phyloP scores from a whole-genome alignment of 305 asterid genomes.

The Fraxinus platypoda region DNA sequence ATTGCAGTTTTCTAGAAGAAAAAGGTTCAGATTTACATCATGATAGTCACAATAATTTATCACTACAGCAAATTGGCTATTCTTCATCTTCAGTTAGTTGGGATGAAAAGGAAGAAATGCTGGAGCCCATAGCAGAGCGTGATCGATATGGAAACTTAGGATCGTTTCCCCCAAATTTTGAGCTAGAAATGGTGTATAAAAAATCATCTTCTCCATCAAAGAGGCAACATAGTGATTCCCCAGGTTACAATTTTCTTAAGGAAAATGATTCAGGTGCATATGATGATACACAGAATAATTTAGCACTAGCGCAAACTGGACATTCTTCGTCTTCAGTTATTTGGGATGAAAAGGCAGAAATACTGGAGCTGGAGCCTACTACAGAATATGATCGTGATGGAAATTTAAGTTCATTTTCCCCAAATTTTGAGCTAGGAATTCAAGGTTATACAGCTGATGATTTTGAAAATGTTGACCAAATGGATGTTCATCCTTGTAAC shows the following conservation, averaged over 20 bases:
- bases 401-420: constrained; percentile 37
- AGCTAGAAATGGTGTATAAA: constrained; percentile 29
- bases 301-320: constrained; percentile 50
- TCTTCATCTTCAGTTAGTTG: constrained; percentile 54
- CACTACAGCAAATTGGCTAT: constrained; percentile 49
- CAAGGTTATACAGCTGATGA: constrained; percentile 30
- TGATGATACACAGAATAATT: constrained; percentile 41
- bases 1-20: constrained; percentile 46
- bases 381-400: constrained; percentile 31
- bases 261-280: constrained; percentile 41
- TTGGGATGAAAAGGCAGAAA: constrained; percentile 57
- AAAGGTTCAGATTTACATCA: constrained; percentile 41
- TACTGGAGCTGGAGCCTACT: constrained; percentile 26
- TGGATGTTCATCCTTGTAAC: constrained; percentile 28
- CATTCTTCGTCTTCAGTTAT: constrained; percentile 51
- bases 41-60: constrained; percentile 38
- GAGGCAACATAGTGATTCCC: constrained; percentile 46
- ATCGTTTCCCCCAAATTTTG: constrained; percentile 36
- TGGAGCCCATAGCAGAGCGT: constrained; percentile 32
- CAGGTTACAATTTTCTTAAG: constrained; percentile 44
- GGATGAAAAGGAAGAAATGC: constrained; percentile 51
- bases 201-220: constrained; percentile 38
- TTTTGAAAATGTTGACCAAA: constrained; percentile 32
- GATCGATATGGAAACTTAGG: constrained; percentile 34
- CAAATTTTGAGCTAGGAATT: constrained; percentile 34